Conservation (phyloP, 129 eudicot species). For the Sambucus nigra region DNA sequence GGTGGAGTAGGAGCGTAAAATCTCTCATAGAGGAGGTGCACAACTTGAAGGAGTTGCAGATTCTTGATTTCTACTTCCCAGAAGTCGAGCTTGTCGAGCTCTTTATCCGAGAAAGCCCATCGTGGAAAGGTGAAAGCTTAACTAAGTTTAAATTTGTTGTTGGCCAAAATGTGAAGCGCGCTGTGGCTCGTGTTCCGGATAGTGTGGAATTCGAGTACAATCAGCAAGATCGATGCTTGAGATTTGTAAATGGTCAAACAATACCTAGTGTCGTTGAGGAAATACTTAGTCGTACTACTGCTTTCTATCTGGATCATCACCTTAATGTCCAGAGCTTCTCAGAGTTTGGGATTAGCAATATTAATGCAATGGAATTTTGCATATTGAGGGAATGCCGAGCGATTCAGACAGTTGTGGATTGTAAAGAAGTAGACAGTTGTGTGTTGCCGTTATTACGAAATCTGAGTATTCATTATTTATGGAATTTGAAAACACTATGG, state of each 20-base stretch:
- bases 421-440: not conserved
- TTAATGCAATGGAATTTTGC: constrained; percentile 5
- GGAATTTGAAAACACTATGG: constrained; percentile 21
- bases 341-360: constrained; percentile 4
- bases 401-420: not conserved
- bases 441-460: constrained; percentile 8
- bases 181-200: constrained; percentile 6
- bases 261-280: not conserved
- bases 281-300: constrained; percentile 1
- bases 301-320: constrained; percentile 9
- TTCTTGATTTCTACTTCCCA: constrained; percentile 15
- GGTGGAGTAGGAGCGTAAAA: constrained; percentile 9
- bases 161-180: constrained; percentile 8
- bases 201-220: constrained; percentile 4
- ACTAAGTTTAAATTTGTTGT: constrained; percentile 10
- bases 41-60: constrained; percentile 2
- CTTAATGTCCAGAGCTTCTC: constrained; percentile 7
- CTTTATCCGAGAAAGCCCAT: constrained; percentile 4
- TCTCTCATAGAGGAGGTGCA: constrained; percentile 3
- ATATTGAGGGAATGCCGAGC: constrained; percentile 12
- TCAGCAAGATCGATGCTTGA: constrained; percentile 7
- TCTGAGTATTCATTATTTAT: constrained; percentile 14
- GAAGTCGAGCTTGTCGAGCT: constrained; percentile 3
- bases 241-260: constrained; percentile 6
- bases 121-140: constrained; percentile 7